Percentiles rank a stretch among this genome's conserved stretches.
These are phyloP conservation scores for Chaetomidium leptoderma DNA, from an alignment of 495 filamentous ascomycete species.

Conservation along the genomic window DNA sequence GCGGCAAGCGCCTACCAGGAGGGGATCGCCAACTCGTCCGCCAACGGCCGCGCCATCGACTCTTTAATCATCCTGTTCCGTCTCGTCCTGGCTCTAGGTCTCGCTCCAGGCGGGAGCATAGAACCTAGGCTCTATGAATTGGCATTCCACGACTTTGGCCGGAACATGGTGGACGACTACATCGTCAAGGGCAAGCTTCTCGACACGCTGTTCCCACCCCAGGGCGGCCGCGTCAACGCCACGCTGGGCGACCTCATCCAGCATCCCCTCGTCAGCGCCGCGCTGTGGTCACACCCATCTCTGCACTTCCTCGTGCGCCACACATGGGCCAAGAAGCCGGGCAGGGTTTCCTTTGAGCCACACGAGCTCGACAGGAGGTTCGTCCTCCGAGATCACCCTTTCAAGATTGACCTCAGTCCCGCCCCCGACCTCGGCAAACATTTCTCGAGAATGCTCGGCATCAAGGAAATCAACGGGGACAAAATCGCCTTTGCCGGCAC, in stretches of 20 bases:
- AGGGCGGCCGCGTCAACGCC: not conserved
- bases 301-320: not conserved
- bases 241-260: not conserved
- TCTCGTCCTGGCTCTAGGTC: not conserved
- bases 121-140: not conserved
- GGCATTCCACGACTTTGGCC: not conserved
- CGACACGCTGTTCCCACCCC: not conserved
- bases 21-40: not conserved
- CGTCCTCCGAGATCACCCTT: not conserved
- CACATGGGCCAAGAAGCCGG: not conserved
- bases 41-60: not conserved
- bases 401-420: not conserved
- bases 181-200: not conserved
- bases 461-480: not conserved
- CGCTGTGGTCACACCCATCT: not conserved
- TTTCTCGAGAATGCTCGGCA: not conserved
- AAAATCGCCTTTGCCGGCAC: not conserved
- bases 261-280: not conserved
- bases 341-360: not conserved
- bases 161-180: not conserved
- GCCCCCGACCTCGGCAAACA: not conserved
- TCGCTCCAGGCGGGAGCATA: too few relatives aligned
- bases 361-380: not conserved
- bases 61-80: not conserved
- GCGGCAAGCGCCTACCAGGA: not conserved